Evolutionary conservation across 768 basidiomycete genomes (phyloP).

Genomic region (Sutorius australiensis): DNA sequence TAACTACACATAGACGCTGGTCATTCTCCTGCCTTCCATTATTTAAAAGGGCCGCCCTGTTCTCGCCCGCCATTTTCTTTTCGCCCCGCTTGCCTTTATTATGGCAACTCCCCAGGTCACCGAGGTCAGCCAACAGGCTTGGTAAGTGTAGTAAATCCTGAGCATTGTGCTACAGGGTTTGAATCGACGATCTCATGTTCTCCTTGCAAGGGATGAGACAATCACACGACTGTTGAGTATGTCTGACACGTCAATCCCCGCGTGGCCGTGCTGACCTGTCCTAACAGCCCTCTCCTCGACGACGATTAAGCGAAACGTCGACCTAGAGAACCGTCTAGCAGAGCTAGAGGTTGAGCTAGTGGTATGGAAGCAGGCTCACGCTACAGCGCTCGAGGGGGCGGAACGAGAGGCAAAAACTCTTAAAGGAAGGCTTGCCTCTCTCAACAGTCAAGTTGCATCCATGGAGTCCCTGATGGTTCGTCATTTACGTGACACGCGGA

Average conservation of each 20-base stretch:
- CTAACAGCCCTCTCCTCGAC: constrained; percentile 55
- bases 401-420: constrained; percentile 63
- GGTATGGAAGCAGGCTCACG: constrained; percentile 70
- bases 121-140: constrained; percentile 61
- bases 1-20: constrained; percentile 43
- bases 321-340: constrained; percentile 59
- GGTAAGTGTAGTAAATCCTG: constrained; percentile 41
- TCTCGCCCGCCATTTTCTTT: constrained; percentile 27
- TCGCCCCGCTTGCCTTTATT: constrained; percentile 37
- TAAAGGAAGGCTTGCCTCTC: constrained; percentile 61
- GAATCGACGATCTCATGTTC: constrained; percentile 18
- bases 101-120: constrained; percentile 54
- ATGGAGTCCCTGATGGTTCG: constrained; percentile 49
- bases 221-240: constrained; percentile 59
- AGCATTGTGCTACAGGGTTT: constrained; percentile 13
- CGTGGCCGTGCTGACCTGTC: constrained; percentile 9
- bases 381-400: constrained; percentile 55
- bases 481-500: background rate
- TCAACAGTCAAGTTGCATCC: constrained; percentile 61
- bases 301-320: constrained; percentile 60
- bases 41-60: constrained; percentile 34
- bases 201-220: constrained; percentile 58
- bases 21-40: constrained; percentile 27
- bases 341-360: constrained; percentile 67
- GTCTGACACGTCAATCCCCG: constrained; percentile 11